These are phyloP conservation scores for Purpureocillium takamizusanense DNA, from an alignment of 2,329 filamentous ascomycete genomes.

Conservation along the genomic window DNA sequence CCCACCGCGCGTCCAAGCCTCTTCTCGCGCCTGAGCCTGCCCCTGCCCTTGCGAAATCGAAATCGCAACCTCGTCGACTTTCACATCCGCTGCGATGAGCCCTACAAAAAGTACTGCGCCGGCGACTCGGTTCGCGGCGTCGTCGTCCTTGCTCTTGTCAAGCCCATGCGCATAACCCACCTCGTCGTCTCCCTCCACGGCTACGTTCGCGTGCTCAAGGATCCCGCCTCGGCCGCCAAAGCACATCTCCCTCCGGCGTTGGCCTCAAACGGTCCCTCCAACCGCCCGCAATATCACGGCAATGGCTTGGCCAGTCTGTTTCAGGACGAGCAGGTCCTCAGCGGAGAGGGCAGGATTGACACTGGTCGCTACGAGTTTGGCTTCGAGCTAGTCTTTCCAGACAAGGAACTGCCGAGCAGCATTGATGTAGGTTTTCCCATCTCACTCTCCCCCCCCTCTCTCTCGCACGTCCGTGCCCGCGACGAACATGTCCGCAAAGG, in stretches of 20 bases:
- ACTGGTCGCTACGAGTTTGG: constrained; percentile 72
- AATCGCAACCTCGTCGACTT: constrained; percentile 67
- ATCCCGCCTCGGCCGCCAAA: constrained; percentile 47
- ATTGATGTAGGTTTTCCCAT: constrained; percentile 64
- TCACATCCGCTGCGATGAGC: constrained; percentile 67
- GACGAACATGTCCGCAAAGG: neutral
- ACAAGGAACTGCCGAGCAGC: constrained; percentile 71
- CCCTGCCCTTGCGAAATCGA: constrained; percentile 39
- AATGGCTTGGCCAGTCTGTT: constrained; percentile 76
- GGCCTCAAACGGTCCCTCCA: constrained; percentile 25
- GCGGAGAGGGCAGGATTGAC: constrained; percentile 67
- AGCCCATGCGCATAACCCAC: constrained; percentile 70
- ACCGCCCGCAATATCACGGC: constrained; percentile 52
- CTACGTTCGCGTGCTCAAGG: constrained; percentile 72
- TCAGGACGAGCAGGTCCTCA: constrained; percentile 72
- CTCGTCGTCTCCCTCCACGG: constrained; percentile 70
- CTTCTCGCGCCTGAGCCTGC: constrained; percentile 43
- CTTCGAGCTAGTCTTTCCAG: constrained; percentile 63
- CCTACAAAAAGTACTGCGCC: constrained; percentile 66
- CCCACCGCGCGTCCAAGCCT: constrained; percentile 25
- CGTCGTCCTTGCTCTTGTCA: constrained; percentile 63
- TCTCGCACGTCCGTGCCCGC: neutral
- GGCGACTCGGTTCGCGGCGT: constrained; percentile 67
- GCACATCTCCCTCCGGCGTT: constrained; percentile 36
- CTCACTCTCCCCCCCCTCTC: neutral